A percentile compares a stretch with the other conserved stretches of the same genome.
These are phyloP conservation scores for Flaveria ramosissima DNA, from an alignment of 129 eudicot species.

Conservation along the genomic window DNA sequence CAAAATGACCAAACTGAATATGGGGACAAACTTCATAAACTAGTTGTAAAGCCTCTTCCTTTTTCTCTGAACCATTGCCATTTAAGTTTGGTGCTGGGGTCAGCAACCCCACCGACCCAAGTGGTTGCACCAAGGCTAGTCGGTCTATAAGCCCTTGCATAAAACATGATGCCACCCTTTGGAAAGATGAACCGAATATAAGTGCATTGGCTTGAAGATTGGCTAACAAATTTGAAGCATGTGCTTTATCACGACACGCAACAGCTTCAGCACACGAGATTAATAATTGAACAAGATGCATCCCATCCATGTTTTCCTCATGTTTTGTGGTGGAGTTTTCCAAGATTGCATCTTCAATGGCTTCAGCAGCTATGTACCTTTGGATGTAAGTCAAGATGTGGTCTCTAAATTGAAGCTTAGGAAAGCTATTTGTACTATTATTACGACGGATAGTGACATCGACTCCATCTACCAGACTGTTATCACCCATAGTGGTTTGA, in stretches of 20 bases:
- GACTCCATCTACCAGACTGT: slow-evolving; percentile 29
- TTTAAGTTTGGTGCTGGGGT: slow-evolving; percentile 24
- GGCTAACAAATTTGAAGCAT: slow-evolving; percentile 42
- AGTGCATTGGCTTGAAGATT: slow-evolving; percentile 50
- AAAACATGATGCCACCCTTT: slow-evolving; percentile 57
- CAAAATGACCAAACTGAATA: slow-evolving; percentile 48
- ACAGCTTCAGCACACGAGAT: slow-evolving; percentile 61
- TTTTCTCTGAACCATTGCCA: slow-evolving; percentile 34
- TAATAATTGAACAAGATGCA: slow-evolving; percentile 48
- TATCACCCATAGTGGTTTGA: slow-evolving; percentile 32
- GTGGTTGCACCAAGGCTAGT: slow-evolving; percentile 47
- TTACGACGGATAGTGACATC: slow-evolving; percentile 26
- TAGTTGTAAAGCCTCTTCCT: slow-evolving; percentile 43
- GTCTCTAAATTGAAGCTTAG: slow-evolving; percentile 41
- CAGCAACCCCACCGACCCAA: slow-evolving; percentile 45
- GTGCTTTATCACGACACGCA: slow-evolving; percentile 57
- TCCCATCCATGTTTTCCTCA: slow-evolving; percentile 44
- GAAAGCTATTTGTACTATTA: slow-evolving; percentile 37
- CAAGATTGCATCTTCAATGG: slow-evolving; percentile 38
- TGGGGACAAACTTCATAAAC: slow-evolving; percentile 51
- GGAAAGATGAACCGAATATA: slow-evolving; percentile 51
- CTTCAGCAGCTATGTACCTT: slow-evolving; percentile 44
- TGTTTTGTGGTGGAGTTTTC: slow-evolving; percentile 27
- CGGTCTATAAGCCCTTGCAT: slow-evolving; percentile 51
- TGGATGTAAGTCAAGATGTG: slow-evolving; percentile 47